Evolutionary conservation across 192 early-diverging fungal genomes (phyloP).

Genomic region (Gigaspora rosea): DNA sequence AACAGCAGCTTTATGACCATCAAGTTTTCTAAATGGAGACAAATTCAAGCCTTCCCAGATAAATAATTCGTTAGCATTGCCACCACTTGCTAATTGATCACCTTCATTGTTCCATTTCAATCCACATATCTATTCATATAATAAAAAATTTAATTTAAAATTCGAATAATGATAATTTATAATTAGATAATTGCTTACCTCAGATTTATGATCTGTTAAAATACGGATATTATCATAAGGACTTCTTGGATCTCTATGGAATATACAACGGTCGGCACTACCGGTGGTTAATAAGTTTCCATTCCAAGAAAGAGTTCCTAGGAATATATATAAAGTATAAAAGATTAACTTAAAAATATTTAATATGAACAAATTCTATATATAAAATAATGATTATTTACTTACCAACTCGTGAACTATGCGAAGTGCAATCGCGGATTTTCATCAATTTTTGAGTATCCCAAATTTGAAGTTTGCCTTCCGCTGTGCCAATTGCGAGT

Average conservation of each 20-base stretch:
- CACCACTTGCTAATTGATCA: constrained; percentile 79
- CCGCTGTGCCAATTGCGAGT: constrained; percentile 74
- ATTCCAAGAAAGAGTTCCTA: constrained; percentile 65
- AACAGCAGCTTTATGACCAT: constrained; percentile 84
- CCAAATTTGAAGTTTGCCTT: constrained; percentile 68
- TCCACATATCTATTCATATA: constrained; percentile 69
- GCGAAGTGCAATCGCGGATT: constrained; percentile 47
- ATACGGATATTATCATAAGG: constrained; percentile 46
- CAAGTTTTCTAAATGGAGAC: constrained; percentile 56
- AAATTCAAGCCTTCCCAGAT: constrained; percentile 74
- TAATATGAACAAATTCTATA: not conserved
- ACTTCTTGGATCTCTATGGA: constrained; percentile 68
- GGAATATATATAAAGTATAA: not conserved
- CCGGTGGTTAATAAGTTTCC: constrained; percentile 67
- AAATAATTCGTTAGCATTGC: constrained; percentile 88
- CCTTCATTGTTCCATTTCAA: constrained; percentile 82
- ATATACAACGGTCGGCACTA: constrained; percentile 72
- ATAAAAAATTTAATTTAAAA: not conserved
- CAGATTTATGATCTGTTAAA: constrained; percentile 59
- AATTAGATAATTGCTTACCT: constrained; percentile 37
- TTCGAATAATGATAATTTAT: not conserved
- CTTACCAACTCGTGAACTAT: constrained; percentile 60
- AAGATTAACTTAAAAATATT: not conserved
- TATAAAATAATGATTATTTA: not conserved
- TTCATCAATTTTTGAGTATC: constrained; percentile 54